Percentiles rank a stretch among this genome's conserved stretches.
phyloP scores from a whole-genome alignment of 257 asterid genomes.

The Solanum pimpinellifolium region DNA sequence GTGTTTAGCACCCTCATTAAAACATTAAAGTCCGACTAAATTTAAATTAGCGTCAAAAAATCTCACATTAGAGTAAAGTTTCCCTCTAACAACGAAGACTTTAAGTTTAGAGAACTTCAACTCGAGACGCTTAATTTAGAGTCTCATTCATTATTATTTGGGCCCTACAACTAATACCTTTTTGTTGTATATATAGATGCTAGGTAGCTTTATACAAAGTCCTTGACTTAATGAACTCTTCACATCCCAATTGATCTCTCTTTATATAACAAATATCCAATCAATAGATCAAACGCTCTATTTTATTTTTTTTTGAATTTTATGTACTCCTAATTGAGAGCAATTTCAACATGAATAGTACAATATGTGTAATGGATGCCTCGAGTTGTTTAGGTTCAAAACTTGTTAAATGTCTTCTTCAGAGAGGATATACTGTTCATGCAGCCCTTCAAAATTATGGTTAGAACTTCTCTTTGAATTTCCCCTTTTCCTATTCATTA shows the following conservation, averaged over 20 bases:
- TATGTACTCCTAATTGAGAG: background rate
- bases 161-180: background rate
- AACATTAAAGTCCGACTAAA: too few relatives aligned
- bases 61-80: background rate
- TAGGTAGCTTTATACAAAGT: background rate
- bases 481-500: background rate
- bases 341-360: background rate
- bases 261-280: background rate
- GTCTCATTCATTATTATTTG: background rate
- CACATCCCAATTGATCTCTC: background rate
- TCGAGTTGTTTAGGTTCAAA: background rate
- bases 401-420: background rate
- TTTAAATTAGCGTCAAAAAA: too few relatives aligned
- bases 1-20: too few relatives aligned
- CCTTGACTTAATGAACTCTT: background rate
- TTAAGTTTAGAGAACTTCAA: too few relatives aligned
- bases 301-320: background rate
- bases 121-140: rapidly evolving
- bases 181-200: background rate
- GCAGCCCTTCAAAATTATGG: background rate
- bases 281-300: background rate
- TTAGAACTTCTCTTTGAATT: background rate
- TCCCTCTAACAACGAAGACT: background rate
- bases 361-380: background rate
- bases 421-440: background rate